phyloP scores from a whole-genome alignment of 176 grass and related monocot species.

The Cenchrus fungigraminus region DNA sequence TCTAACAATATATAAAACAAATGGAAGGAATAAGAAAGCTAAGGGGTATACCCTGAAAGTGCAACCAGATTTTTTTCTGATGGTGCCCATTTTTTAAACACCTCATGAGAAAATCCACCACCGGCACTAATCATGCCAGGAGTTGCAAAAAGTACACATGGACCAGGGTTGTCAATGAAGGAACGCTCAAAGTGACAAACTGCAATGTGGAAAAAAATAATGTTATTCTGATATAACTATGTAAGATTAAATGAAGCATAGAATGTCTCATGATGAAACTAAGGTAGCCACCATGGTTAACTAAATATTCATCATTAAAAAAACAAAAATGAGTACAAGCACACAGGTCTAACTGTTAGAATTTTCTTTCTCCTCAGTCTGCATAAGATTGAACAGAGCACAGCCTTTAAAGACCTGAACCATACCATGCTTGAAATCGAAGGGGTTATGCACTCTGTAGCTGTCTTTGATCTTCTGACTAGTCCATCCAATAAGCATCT shows the following conservation, averaged over 20 bases:
- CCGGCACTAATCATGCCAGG: constrained; percentile 78
- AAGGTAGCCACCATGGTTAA: background rate
- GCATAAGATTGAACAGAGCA: background rate
- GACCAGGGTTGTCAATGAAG: constrained; percentile 76
- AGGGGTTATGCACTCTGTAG: constrained; percentile 74
- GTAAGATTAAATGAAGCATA: background rate
- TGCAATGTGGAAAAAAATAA: constrained; percentile 44
- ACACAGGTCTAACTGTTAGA: background rate
- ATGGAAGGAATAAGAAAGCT: background rate
- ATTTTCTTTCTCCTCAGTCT: background rate
- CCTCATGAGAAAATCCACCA: constrained; percentile 93
- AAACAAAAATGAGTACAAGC: background rate
- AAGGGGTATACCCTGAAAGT: constrained; percentile 72
- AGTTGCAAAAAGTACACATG: constrained; percentile 94
- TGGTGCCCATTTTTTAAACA: constrained; percentile 97
- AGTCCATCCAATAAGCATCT: constrained; percentile 98
- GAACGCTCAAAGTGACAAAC: constrained; percentile 83
- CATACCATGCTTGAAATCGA: constrained; percentile 94
- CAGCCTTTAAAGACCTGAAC: constrained; percentile 15
- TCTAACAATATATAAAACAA: background rate
- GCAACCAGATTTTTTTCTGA: constrained; percentile 85
- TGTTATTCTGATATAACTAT: background rate
- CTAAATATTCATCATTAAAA: constrained; percentile 12
- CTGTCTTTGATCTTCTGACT: constrained; percentile 96
- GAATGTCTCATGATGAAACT: background rate